Conservation (phyloP, 371 early-diverging fungal genomes). For the Sporodiniella umbellata region DNA sequence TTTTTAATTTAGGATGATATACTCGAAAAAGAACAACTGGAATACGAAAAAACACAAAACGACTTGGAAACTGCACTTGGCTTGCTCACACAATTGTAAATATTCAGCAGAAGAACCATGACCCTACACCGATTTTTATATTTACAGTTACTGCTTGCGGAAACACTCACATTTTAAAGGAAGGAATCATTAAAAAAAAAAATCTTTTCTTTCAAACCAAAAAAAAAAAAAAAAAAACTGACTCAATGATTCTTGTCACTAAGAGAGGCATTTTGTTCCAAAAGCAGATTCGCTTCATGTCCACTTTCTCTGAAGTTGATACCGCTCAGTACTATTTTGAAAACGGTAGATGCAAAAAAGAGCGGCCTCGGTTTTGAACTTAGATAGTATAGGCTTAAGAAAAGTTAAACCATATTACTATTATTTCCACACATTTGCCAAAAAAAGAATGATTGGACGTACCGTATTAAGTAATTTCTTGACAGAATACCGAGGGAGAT, state of each 20-base stretch:
- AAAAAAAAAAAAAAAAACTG: too few relatives aligned
- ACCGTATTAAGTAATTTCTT: slow-evolving; percentile 73
- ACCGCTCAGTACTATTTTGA: slow-evolving; percentile 49
- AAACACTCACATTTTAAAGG: too few relatives aligned
- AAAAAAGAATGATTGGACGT: slow-evolving; percentile 87
- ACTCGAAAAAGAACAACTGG: slow-evolving; percentile 33
- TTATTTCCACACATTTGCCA: slow-evolving; percentile 78
- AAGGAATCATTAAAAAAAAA: neutral
- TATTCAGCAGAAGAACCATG: slow-evolving; percentile 6
- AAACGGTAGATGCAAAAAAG: too few relatives aligned
- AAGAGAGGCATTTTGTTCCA: too few relatives aligned
- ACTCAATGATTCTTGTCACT: too few relatives aligned
- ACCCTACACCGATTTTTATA: neutral
- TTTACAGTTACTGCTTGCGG: too few relatives aligned
- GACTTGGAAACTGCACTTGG: slow-evolving; percentile 45
- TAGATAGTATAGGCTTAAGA: slow-evolving; percentile 53
- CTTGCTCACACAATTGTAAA: slow-evolving; percentile 30
- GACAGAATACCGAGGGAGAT: slow-evolving; percentile 84
- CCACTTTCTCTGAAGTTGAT: slow-evolving; percentile 14
- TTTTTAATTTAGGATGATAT: slow-evolving; percentile 9
- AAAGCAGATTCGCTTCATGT: too few relatives aligned
- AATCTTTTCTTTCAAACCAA: neutral
- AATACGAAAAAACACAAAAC: slow-evolving; percentile 41
- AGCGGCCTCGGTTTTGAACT: neutral
- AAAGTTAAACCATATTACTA: slow-evolving; percentile 84